Evolutionary conservation across 225 moss, liverwort and hornwort genomes (phyloP).

Genomic region (Rhytidiadelphus loreus): DNA sequence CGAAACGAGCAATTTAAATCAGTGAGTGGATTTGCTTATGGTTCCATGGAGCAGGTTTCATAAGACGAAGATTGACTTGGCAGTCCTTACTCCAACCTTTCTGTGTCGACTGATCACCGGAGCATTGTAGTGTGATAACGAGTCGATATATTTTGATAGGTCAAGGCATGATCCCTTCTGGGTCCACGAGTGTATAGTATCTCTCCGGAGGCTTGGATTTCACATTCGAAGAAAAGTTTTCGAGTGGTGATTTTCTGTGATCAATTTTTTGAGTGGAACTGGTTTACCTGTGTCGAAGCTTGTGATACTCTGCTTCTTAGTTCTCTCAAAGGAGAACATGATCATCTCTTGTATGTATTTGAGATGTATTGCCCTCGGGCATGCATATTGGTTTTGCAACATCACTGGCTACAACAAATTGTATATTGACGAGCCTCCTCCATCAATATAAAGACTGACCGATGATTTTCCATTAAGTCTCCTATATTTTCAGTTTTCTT

Average conservation of each 20-base stretch:
- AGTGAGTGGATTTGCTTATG: background rate
- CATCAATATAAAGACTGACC: background rate
- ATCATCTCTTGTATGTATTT: constrained; percentile 1
- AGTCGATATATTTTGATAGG: background rate
- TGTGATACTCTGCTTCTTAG: background rate
- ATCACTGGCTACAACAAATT: background rate
- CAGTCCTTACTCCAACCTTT: background rate
- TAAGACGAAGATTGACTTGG: background rate
- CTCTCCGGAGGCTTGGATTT: background rate
- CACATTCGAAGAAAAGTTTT: constrained; percentile 20
- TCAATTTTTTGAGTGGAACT: constrained; percentile 6
- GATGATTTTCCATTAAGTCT: background rate
- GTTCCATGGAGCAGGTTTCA: background rate
- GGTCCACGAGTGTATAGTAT: constrained; percentile 18
- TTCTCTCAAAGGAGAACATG: background rate
- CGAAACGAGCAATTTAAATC: background rate
- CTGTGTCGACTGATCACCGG: background rate
- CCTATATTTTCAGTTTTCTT: background rate
- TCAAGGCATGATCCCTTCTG: background rate
- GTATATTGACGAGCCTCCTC: background rate
- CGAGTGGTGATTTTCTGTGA: constrained; percentile 11
- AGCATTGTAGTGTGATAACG: background rate
- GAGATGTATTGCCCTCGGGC: background rate
- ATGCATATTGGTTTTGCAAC: background rate
- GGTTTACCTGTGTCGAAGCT: background rate